phyloP scores from a whole-genome alignment of 2,329 filamentous ascomycete species.

The Diplodia intermedia region DNA sequence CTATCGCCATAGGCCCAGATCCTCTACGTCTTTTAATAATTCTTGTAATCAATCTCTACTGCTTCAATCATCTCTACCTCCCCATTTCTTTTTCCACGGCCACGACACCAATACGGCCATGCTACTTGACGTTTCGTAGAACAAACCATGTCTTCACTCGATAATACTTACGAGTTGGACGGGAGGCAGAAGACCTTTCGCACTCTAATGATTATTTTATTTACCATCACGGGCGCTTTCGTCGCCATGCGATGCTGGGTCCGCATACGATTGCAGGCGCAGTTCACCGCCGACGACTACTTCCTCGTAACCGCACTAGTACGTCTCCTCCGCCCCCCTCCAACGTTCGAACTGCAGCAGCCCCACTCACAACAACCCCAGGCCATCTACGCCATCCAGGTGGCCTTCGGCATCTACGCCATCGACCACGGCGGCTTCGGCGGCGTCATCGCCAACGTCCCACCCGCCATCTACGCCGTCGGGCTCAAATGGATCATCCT shows the following conservation, averaged over 20 bases:
- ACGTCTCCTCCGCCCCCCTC: not conserved
- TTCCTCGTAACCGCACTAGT: slow-evolving; percentile 6
- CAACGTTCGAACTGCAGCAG: too few species aligned
- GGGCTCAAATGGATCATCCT: not conserved
- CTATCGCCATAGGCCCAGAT: too few species aligned
- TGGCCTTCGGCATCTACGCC: slow-evolving; percentile 1
- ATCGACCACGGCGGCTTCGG: slow-evolving; percentile 9
- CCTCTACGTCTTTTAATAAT: too few species aligned
- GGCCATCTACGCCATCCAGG: not conserved
- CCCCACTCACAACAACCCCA: not conserved
- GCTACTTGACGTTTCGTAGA: too few species aligned
- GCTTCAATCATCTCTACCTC: too few species aligned
- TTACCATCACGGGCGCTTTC: slow-evolving; percentile 7
- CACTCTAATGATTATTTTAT: not conserved
- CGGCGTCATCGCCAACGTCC: not conserved
- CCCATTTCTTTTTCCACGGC: too few species aligned
- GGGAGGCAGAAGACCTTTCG: not conserved
- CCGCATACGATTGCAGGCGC: slow-evolving; percentile 10
- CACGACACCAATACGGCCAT: too few species aligned
- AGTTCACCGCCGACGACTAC: slow-evolving; percentile 24
- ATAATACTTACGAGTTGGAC: not conserved
- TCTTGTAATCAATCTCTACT: too few species aligned
- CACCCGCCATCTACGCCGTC: not conserved
- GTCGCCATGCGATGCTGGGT: slow-evolving; percentile 6
- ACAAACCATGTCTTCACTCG: too few species aligned